Conservation (phyloP, 192 early-diverging fungal species). For the Mortierella antarctica region DNA sequence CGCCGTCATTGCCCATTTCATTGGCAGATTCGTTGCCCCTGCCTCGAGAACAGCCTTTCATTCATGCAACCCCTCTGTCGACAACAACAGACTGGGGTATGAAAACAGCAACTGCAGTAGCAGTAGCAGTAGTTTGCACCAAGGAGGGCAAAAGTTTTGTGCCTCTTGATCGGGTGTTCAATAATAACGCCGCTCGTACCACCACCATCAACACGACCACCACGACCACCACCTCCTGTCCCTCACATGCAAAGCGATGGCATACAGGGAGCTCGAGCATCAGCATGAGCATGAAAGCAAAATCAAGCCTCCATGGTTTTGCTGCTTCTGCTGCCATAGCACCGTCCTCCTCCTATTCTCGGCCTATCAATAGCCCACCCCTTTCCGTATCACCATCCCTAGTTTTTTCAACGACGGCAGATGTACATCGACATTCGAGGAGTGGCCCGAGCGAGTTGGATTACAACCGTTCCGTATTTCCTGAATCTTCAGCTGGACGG, state of each 20-base stretch:
- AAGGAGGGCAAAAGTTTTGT: no score
- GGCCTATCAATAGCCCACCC: background rate
- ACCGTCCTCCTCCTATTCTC: conserved; percentile 4
- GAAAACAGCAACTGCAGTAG: conserved; percentile 2
- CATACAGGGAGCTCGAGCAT: conserved; percentile 7
- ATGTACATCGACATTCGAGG: no score
- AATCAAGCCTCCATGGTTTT: no score
- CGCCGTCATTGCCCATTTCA: background rate
- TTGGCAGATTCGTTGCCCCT: conserved; percentile 7
- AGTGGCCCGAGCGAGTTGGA: no score
- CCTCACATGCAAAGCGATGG: conserved; percentile 4
- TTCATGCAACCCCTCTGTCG: background rate
- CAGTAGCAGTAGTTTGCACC: background rate
- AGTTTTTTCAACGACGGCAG: background rate
- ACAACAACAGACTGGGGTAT: no score
- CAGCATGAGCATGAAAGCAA: background rate
- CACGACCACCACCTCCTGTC: no score
- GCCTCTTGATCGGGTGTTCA: no score
- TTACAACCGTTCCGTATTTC: background rate
- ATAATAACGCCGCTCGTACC: background rate
- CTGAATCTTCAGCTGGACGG: background rate
- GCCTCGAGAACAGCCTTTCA: background rate
- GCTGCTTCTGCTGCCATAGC: background rate
- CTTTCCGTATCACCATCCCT: background rate
- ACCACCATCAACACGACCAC: no score